phyloP scores from a whole-genome alignment of 208 protist genomes.

The Trypanosoma vivax region DNA sequence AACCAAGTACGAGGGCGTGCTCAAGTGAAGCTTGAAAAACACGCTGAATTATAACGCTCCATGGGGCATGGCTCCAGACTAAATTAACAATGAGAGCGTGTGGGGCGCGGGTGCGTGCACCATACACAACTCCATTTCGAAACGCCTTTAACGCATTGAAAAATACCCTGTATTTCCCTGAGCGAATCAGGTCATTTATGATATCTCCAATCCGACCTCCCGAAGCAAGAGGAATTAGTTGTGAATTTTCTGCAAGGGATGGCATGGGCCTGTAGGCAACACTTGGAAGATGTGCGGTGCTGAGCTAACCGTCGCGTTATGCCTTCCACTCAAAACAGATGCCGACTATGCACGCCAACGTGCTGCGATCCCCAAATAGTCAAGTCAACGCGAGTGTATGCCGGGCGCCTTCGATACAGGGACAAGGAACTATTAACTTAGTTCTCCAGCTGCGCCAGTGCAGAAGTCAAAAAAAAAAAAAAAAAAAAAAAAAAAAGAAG shows the following conservation, averaged over 20 bases:
- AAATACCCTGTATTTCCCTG: constrained; percentile 48
- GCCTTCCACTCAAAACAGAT: too few species aligned
- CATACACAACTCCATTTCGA: constrained; percentile 85
- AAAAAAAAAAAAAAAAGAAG: background rate
- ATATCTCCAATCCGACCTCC: background rate
- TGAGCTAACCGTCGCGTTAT: too few species aligned
- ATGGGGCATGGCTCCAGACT: constrained; percentile 72
- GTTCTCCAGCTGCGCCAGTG: background rate
- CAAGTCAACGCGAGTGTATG: too few species aligned
- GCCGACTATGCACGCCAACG: too few species aligned
- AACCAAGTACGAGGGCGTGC: constrained; percentile 70
- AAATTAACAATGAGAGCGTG: constrained; percentile 85
- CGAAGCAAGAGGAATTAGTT: background rate
- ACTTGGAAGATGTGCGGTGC: too few species aligned
- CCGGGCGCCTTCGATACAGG: background rate
- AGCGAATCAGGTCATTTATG: constrained; percentile 64
- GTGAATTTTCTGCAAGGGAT: too few species aligned
- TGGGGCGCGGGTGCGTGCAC: constrained; percentile 70
- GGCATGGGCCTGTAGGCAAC: too few species aligned
- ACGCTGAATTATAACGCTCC: constrained; percentile 41
- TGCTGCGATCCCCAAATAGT: too few species aligned
- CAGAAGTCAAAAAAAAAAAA: background rate
- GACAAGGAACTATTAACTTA: background rate
- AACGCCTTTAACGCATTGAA: constrained; percentile 75
- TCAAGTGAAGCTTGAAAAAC: constrained; percentile 58